phyloP scores from a whole-genome alignment of 2,329 filamentous ascomycete species.

The Alternaria ventricosa region DNA sequence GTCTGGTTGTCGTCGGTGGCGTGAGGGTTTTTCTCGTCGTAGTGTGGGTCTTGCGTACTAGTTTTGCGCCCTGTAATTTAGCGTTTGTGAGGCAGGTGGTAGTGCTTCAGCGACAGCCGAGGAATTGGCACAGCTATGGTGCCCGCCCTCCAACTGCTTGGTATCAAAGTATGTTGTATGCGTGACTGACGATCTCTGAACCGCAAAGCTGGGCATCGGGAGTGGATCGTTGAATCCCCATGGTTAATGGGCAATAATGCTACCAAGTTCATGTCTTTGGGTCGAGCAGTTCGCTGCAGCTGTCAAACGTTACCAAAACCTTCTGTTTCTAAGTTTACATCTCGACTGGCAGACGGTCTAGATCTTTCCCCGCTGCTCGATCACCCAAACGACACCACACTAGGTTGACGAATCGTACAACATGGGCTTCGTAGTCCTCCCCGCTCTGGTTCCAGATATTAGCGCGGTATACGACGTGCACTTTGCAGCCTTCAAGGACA shows the following conservation, averaged over 20 bases:
- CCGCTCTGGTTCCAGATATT: slow-evolving; percentile 57
- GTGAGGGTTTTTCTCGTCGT: not conserved
- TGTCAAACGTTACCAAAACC: not conserved
- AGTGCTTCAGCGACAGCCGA: not conserved
- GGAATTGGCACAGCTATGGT: not conserved
- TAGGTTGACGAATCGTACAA: not conserved
- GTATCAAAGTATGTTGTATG: slow-evolving; percentile 1
- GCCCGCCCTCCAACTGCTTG: not conserved
- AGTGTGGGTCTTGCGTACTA: not conserved
- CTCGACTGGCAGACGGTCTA: not conserved
- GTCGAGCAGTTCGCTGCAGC: not conserved
- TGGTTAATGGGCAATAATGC: not conserved
- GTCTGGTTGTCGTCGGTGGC: slow-evolving; percentile 11
- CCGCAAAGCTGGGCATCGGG: not conserved
- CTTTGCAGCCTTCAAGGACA: slow-evolving; percentile 55
- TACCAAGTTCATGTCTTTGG: not conserved
- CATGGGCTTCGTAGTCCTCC: slow-evolving; percentile 51
- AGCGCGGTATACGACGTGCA: slow-evolving; percentile 56
- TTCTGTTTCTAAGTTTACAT: not conserved
- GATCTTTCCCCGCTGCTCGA: not conserved
- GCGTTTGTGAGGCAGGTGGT: not conserved
- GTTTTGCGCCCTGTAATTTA: not conserved
- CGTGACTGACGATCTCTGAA: not conserved
- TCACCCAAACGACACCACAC: not conserved
- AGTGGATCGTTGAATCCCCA: not conserved